Percentiles rank a stretch among this genome's conserved stretches.
Conservation (phyloP, 257 asterid species). For the Thymus mandschuricus region DNA sequence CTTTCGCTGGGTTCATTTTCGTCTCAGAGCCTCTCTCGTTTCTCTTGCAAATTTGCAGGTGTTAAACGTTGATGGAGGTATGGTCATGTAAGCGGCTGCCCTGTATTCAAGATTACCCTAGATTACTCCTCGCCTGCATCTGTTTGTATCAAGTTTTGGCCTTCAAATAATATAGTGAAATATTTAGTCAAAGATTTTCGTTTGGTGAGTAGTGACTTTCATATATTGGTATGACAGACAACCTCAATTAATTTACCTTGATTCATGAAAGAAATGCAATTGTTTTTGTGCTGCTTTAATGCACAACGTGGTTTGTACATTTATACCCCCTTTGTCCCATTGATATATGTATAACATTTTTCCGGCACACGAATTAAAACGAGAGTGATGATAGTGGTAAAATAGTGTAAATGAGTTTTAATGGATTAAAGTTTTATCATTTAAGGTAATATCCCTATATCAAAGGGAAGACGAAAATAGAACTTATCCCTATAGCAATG, state of each 20-base stretch:
- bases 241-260: background rate
- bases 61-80: slow-evolving; percentile 88
- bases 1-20: background rate
- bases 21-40: background rate
- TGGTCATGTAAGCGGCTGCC: slow-evolving; percentile 74
- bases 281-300: background rate
- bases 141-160: slow-evolving; percentile 22
- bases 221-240: background rate
- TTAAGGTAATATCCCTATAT: too few species aligned
- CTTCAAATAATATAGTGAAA: slow-evolving; percentile 23
- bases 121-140: background rate
- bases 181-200: slow-evolving; percentile 16
- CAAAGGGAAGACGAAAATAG: too few species aligned
- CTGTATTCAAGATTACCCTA: background rate
- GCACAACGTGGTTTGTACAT: too few species aligned
- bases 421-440: too few species aligned
- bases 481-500: too few species aligned
- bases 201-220: slow-evolving; percentile 10
- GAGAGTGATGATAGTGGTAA: too few species aligned
- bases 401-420: too few species aligned
- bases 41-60: slow-evolving; percentile 51
- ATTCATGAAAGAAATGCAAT: background rate
- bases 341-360: too few species aligned
- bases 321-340: too few species aligned
- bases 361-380: too few species aligned